A percentile compares a stretch with the other conserved stretches of the same genome.
phyloP scores from a whole-genome alignment of 2,329 filamentous ascomycete genomes.

The Bipolaris gigantea region DNA sequence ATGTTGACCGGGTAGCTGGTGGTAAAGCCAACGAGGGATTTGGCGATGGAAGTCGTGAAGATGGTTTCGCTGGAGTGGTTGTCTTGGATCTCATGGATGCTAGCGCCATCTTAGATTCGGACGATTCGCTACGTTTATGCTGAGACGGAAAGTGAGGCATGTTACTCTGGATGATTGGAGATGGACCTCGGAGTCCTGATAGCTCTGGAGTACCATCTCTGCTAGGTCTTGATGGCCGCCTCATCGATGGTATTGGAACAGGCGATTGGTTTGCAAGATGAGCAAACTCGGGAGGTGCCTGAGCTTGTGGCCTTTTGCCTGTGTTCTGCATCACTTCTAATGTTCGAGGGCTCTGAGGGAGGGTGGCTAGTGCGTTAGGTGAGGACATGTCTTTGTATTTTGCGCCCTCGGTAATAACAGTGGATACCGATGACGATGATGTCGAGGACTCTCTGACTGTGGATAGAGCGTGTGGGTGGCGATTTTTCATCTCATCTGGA shows the following conservation, averaged over 20 bases:
- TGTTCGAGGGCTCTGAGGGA: constrained; percentile 58
- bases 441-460: constrained; percentile 69
- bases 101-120: constrained; percentile 44
- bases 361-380: constrained; percentile 26
- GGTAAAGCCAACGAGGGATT: constrained; percentile 38
- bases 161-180: constrained; percentile 61
- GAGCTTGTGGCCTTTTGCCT: constrained; percentile 20
- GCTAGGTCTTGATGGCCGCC: constrained; percentile 51
- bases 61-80: constrained; percentile 35
- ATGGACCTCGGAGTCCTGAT: constrained; percentile 50
- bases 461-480: constrained; percentile 62
- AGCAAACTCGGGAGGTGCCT: constrained; percentile 44
- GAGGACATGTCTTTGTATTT: constrained; percentile 48
- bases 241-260: constrained; percentile 49
- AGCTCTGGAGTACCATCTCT: constrained; percentile 51
- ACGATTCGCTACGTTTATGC: constrained; percentile 56
- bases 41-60: constrained; percentile 45
- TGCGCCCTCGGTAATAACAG: constrained; percentile 59
- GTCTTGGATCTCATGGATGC: constrained; percentile 25
- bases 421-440: constrained; percentile 73
- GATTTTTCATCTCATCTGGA: constrained; percentile 52
- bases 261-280: constrained; percentile 66
- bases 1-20: constrained; percentile 27
- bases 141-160: constrained; percentile 52
- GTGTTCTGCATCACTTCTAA: constrained; percentile 6